Percentiles rank a stretch among this genome's conserved stretches.
These are phyloP conservation scores for Termitomyces titanicus DNA, from an alignment of 768 basidiomycete species.

Conservation along the genomic window DNA sequence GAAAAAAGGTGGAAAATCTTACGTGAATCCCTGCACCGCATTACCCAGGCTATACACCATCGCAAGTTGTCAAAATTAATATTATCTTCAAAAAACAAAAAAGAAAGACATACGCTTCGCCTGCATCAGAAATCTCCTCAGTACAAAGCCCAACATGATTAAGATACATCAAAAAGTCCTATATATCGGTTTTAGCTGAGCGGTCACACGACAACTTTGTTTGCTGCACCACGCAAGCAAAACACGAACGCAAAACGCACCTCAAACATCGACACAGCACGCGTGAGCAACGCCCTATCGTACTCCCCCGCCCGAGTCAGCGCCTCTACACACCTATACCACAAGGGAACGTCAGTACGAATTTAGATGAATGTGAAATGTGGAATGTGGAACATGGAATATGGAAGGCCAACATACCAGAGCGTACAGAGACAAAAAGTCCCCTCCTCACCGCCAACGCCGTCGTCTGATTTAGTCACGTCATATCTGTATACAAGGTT, in stretches of 20 bases:
- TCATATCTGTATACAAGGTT: constrained; percentile 91
- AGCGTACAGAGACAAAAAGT: constrained; percentile 89
- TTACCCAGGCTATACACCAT: constrained; percentile 62
- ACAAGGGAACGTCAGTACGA: not conserved
- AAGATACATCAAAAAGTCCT: constrained; percentile 78
- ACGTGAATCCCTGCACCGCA: constrained; percentile 90
- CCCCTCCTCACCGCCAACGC: constrained; percentile 94
- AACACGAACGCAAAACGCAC: constrained; percentile 34
- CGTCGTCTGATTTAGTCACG: constrained; percentile 79
- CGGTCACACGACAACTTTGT: too few relatives aligned
- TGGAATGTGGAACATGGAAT: too few relatives aligned
- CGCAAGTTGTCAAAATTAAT: too few relatives aligned
- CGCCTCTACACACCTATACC: constrained; percentile 77
- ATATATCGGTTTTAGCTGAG: too few relatives aligned
- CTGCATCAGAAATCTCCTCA: constrained; percentile 82
- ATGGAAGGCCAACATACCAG: constrained; percentile 50
- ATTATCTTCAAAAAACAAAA: not conserved
- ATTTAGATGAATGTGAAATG: too few relatives aligned
- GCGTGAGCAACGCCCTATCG: constrained; percentile 60
- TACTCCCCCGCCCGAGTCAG: constrained; percentile 84
- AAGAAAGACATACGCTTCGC: constrained; percentile 60
- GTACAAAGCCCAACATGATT: constrained; percentile 88
- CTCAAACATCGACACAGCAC: constrained; percentile 87
- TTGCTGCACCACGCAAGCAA: too few relatives aligned
- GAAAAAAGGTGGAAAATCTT: constrained; percentile 29